Percentiles rank a stretch among this genome's conserved stretches.
Evolutionary conservation across 148 eudicot species (phyloP).

Genomic region (Vaccinium vitisidaea): DNA sequence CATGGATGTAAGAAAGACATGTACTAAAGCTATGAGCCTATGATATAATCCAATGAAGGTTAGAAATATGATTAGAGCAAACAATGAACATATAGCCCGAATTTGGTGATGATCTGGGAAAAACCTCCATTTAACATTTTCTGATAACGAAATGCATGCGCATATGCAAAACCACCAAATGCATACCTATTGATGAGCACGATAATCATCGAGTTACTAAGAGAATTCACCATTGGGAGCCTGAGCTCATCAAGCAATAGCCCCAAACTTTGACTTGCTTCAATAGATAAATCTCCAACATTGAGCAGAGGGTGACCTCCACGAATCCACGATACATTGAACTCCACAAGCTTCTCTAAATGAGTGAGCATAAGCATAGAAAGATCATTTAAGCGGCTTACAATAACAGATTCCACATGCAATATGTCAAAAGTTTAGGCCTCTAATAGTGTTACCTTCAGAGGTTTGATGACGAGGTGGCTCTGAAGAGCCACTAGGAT

Average conservation of each 20-base stretch:
- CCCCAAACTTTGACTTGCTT: conserved; percentile 82
- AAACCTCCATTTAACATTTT: background rate
- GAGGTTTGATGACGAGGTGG: conserved; percentile 48
- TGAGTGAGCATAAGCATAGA: conserved; percentile 10
- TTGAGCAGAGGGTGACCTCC: conserved; percentile 87
- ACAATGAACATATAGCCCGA: conserved; percentile 8
- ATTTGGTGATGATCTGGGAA: conserved; percentile 10
- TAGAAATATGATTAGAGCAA: background rate
- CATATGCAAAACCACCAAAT: background rate
- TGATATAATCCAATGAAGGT: background rate
- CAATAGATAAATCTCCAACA: conserved; percentile 78
- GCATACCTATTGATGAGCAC: conserved; percentile 82
- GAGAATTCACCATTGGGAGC: conserved; percentile 67
- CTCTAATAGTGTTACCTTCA: conserved; percentile 49
- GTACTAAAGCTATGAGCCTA: background rate
- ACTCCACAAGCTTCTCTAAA: conserved; percentile 53
- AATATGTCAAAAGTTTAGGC: background rate
- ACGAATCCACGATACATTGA: conserved; percentile 90
- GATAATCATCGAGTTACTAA: conserved; percentile 64
- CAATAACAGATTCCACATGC: background rate
- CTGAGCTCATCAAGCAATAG: conserved; percentile 95
- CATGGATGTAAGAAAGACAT: background rate
- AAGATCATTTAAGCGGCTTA: background rate
- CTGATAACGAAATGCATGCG: background rate
- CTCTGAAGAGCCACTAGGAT: conserved; percentile 75